Evolutionary conservation across 1,284 basidiomycete genomes (phyloP).

Genomic region (Moesziomyces aphidis): DNA sequence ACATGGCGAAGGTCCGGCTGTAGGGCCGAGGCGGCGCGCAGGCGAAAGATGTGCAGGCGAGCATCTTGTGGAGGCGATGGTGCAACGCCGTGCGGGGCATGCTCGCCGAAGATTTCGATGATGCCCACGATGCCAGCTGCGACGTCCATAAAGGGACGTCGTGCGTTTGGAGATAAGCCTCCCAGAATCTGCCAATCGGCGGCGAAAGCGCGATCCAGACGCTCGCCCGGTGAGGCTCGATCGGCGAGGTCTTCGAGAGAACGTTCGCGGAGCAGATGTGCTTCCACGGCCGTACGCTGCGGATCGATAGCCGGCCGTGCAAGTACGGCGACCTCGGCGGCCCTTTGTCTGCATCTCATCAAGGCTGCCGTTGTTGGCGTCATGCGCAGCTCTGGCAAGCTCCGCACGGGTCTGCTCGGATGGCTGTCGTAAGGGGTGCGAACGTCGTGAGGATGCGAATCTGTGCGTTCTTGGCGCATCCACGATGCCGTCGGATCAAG

Average conservation of each 20-base stretch:
- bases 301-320: conserved; percentile 29
- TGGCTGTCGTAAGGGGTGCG: conserved; percentile 11
- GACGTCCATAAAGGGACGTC: conserved; percentile 43
- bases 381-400: conserved; percentile 21
- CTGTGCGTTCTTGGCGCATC: conserved; percentile 16
- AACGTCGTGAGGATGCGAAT: conserved; percentile 18
- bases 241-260: conserved; percentile 28
- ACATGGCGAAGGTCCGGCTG: conserved; percentile 30
- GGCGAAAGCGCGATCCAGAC: conserved; percentile 34
- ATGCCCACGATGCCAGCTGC: conserved; percentile 35
- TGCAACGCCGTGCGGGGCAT: neutral
- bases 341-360: conserved; percentile 25
- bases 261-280: conserved; percentile 9
- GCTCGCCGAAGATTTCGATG: conserved; percentile 15
- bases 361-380: conserved; percentile 9
- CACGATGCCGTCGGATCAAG: conserved; percentile 1
- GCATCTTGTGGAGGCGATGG: neutral
- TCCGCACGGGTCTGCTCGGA: conserved; percentile 6
- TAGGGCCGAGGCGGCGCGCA: conserved; percentile 5
- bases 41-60: conserved; percentile 29
- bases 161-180: conserved; percentile 17
- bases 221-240: conserved; percentile 19
- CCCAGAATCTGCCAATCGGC: conserved; percentile 42
- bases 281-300: conserved; percentile 23
- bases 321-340: conserved; percentile 26